These are phyloP conservation scores for Tillandsia leiboldiana DNA, from an alignment of 176 grass and related monocot genomes.

Conservation along the genomic window DNA sequence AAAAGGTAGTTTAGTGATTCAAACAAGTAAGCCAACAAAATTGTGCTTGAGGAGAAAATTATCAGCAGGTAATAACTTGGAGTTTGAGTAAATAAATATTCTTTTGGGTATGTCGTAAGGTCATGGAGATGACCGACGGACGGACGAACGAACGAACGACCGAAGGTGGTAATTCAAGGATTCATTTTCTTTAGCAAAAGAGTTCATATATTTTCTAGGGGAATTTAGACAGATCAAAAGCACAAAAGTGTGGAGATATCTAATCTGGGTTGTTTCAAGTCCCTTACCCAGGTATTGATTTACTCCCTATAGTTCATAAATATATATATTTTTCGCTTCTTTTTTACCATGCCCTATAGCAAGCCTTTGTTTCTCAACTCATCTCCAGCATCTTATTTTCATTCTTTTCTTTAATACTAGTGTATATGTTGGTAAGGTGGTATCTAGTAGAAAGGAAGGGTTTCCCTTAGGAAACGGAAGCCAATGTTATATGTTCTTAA, in stretches of 20 bases:
- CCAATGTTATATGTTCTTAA: too few relatives aligned
- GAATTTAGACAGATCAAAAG: slow-evolving; percentile 47
- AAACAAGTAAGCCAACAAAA: slow-evolving; percentile 12
- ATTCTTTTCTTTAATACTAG: too few relatives aligned
- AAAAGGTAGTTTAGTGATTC: slow-evolving; percentile 45
- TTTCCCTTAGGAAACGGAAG: too few relatives aligned
- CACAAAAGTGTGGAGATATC: slow-evolving; percentile 24
- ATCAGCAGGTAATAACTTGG: slow-evolving; percentile 30
- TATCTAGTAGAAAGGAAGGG: neutral
- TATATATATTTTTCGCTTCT: slow-evolving; percentile 22
- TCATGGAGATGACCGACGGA: neutral
- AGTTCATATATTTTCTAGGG: slow-evolving; percentile 40
- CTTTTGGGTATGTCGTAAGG: slow-evolving; percentile 25
- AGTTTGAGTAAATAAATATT: slow-evolving; percentile 21
- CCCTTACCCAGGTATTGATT: slow-evolving; percentile 35
- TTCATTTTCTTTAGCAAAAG: slow-evolving; percentile 60
- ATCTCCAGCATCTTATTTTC: neutral
- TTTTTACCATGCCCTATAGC: slow-evolving; percentile 43
- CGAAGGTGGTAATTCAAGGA: slow-evolving; percentile 60
- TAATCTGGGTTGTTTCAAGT: slow-evolving; percentile 37
- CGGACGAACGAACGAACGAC: slow-evolving; percentile 25
- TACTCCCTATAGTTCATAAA: slow-evolving; percentile 46
- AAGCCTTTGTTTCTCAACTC: neutral
- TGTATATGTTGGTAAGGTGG: slow-evolving; percentile 28
- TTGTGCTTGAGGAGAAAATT: slow-evolving; percentile 1